Percentiles rank a stretch among this genome's conserved stretches.
phyloP scores from a whole-genome alignment of 2,329 filamentous ascomycete genomes.

The Trichoderma guizhouense region DNA sequence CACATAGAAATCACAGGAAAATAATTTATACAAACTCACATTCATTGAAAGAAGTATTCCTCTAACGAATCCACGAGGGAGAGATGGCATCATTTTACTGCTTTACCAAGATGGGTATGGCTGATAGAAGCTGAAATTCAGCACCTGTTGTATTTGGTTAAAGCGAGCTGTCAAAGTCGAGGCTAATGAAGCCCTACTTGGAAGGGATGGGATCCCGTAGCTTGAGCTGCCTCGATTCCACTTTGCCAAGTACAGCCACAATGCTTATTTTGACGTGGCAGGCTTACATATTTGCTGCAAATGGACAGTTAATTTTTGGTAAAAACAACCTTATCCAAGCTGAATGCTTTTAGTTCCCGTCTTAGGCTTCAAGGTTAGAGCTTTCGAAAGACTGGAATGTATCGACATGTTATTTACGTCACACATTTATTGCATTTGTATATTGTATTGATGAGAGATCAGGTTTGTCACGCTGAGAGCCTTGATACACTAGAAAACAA shows the following conservation, averaged over 20 bases:
- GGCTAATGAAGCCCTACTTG: background rate
- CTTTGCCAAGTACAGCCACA: background rate
- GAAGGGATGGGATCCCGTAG: background rate
- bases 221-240: background rate
- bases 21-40: too few species aligned
- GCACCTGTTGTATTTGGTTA: background rate
- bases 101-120: background rate
- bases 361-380: rapidly evolving
- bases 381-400: background rate
- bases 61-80: background rate
- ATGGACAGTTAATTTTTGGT: background rate
- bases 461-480: too few species aligned
- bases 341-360: background rate
- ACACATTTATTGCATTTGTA: background rate
- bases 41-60: background rate
- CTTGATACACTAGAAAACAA: too few species aligned
- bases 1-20: too few species aligned
- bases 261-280: background rate
- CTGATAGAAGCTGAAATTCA: background rate
- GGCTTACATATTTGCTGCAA: background rate
- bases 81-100: background rate
- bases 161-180: background rate
- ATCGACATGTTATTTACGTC: background rate
- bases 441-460: too few species aligned
- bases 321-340: background rate